Percentiles rank a stretch among this genome's conserved stretches.
These are phyloP conservation scores for Microcera coccophila DNA, from an alignment of 2,329 filamentous ascomycete genomes.

Conservation along the genomic window DNA sequence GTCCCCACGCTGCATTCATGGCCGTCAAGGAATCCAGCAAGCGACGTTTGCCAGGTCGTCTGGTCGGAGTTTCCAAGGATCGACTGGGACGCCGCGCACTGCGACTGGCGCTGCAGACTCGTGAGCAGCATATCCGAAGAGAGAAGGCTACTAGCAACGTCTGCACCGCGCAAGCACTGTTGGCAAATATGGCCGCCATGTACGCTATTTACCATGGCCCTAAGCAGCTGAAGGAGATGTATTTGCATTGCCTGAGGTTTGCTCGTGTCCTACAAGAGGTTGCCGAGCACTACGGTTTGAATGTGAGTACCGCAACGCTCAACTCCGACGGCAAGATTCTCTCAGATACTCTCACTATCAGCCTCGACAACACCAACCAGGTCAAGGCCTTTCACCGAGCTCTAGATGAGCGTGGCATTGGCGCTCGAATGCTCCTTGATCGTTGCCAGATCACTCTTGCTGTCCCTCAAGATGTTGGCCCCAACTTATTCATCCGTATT, in stretches of 20 bases:
- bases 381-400: conserved; percentile 28
- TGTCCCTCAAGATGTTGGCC: conserved; percentile 23
- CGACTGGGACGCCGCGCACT: conserved; percentile 77
- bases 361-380: conserved; percentile 32
- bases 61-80: conserved; percentile 90
- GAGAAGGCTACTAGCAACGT: conserved; percentile 98
- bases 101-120: conserved; percentile 80
- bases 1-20: conserved; percentile 96
- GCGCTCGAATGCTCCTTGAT: conserved; percentile 63
- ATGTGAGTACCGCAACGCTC: conserved; percentile 56
- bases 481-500: conserved; percentile 17
- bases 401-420: conserved; percentile 59
- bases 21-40: conserved; percentile 88
- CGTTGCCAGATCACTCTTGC: conserved; percentile 24
- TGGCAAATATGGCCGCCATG: conserved; percentile 94
- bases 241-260: conserved; percentile 69
- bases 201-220: conserved; percentile 95
- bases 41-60: conserved; percentile 85
- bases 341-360: conserved; percentile 78
- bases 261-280: conserved; percentile 66
- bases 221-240: conserved; percentile 75
- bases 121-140: conserved; percentile 92
- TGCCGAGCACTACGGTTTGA: conserved; percentile 59
- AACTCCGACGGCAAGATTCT: conserved; percentile 54
- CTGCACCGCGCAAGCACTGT: conserved; percentile 87